These are phyloP conservation scores for Puccinia polysora DNA, from an alignment of 1,284 basidiomycete genomes.

Conservation along the genomic window DNA sequence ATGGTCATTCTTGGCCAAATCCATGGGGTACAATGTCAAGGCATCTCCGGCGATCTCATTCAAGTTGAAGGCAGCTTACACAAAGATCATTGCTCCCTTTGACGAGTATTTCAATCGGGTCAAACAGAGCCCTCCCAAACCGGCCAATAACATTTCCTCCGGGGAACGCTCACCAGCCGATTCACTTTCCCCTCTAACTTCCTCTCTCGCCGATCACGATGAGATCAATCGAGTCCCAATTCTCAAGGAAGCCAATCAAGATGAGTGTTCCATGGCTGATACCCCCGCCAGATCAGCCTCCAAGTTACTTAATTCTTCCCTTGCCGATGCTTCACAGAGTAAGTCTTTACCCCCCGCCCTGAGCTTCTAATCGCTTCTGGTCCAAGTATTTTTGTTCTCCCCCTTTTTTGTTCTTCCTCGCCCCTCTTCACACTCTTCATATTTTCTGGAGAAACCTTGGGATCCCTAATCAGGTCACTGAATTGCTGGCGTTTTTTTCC, in stretches of 20 bases:
- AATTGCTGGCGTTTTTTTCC: too few species aligned
- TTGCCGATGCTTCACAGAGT: too few species aligned
- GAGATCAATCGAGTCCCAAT: conserved; percentile 12
- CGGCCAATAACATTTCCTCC: not conserved
- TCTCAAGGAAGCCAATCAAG: not conserved
- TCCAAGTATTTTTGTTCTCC: too few species aligned
- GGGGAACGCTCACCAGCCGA: conserved; percentile 19
- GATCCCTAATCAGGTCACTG: too few species aligned
- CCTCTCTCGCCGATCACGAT: conserved; percentile 23
- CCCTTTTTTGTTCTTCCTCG: too few species aligned
- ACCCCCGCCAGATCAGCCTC: not conserved
- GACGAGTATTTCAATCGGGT: conserved; percentile 71
- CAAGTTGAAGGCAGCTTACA: conserved; percentile 83
- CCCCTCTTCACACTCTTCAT: too few species aligned
- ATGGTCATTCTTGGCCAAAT: conserved; percentile 77
- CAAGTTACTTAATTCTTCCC: not conserved
- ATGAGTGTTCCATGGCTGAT: not conserved
- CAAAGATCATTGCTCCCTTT: conserved; percentile 84
- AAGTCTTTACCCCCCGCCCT: too few species aligned
- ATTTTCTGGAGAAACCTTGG: too few species aligned
- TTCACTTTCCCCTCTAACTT: conserved; percentile 37
- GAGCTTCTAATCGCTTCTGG: too few species aligned
- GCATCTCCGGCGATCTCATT: conserved; percentile 75
- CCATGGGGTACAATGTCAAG: conserved; percentile 65
- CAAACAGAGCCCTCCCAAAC: conserved; percentile 46